Evolutionary conservation across 1,139 yeast species (phyloP).

Genomic region (Casaregolazyma lundiana): DNA sequence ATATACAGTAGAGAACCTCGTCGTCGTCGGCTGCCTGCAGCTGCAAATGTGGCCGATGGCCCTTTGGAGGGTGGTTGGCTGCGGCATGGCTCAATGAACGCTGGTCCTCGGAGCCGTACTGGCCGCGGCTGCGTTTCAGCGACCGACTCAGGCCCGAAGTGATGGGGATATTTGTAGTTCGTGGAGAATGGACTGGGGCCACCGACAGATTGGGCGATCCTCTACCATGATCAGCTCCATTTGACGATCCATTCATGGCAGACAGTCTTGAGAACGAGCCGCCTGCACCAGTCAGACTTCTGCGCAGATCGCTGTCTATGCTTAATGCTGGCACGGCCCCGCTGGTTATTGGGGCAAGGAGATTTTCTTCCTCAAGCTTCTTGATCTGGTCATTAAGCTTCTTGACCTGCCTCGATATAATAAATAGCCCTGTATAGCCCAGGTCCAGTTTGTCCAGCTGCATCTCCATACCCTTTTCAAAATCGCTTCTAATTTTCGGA

Average conservation of each 20-base stretch:
- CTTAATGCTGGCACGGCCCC: slow-evolving; percentile 10
- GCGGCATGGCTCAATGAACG: slow-evolving; percentile 2
- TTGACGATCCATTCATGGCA: neutral
- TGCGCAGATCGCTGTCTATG: slow-evolving; percentile 4
- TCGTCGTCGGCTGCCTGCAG: slow-evolving; percentile 47
- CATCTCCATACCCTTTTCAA: slow-evolving; percentile 52
- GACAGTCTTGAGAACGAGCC: slow-evolving; percentile 6
- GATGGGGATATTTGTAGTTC: slow-evolving; percentile 32
- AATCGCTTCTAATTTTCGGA: slow-evolving; percentile 65
- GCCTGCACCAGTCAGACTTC: neutral
- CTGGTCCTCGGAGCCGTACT: neutral
- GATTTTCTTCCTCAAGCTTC: slow-evolving; percentile 72
- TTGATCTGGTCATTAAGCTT: slow-evolving; percentile 72
- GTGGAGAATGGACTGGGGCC: neutral
- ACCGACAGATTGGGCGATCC: neutral
- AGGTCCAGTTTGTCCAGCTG: slow-evolving; percentile 76
- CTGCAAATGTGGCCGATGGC: slow-evolving; percentile 1
- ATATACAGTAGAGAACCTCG: slow-evolving; percentile 65
- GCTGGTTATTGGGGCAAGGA: slow-evolving; percentile 45
- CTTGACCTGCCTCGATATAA: slow-evolving; percentile 68
- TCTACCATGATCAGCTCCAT: neutral
- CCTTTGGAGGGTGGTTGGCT: slow-evolving; percentile 9
- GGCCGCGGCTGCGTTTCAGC: slow-evolving; percentile 8
- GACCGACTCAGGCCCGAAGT: slow-evolving; percentile 3
- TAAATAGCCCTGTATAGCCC: slow-evolving; percentile 77